A percentile compares a stretch with the other conserved stretches of the same genome.
Evolutionary conservation across 129 eudicot genomes (phyloP).

Genomic region (Escallonia rubra): DNA sequence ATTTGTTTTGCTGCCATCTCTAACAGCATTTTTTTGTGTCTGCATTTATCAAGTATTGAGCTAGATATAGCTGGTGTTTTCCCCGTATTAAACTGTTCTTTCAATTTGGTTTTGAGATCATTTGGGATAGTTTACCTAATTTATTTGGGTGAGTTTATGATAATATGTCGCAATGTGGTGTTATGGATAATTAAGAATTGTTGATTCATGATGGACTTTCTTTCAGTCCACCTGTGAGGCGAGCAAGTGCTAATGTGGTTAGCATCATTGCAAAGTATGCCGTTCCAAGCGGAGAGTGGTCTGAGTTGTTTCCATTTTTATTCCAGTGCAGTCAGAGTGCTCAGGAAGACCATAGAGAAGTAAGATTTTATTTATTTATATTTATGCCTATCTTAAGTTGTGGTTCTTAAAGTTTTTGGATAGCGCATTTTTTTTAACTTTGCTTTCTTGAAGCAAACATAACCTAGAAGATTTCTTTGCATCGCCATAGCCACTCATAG

Average conservation of each 20-base stretch:
- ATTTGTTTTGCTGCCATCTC: no score
- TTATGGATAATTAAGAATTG: background rate
- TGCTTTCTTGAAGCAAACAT: background rate
- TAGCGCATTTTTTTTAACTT: background rate
- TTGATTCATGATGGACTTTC: conserved; percentile 7
- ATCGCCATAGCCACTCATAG: background rate
- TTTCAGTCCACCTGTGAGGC: conserved; percentile 85
- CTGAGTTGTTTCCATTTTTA: conserved; percentile 87
- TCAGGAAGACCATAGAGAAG: conserved; percentile 98
- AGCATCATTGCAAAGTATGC: conserved; percentile 95
- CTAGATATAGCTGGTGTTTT: background rate
- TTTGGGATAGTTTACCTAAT: background rate
- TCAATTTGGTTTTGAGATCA: background rate
- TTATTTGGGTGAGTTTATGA: background rate
- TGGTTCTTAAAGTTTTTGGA: background rate
- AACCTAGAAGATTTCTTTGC: background rate
- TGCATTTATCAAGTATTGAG: background rate
- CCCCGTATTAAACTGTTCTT: background rate
- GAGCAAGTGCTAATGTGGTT: conserved; percentile 98
- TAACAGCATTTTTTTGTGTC: no score
- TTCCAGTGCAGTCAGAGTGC: conserved; percentile 97
- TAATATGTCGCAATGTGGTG: background rate
- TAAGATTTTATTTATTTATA: conserved; percentile 15
- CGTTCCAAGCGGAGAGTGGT: conserved; percentile 97
- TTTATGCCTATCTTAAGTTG: background rate